Conservation (phyloP, 495 filamentous ascomycete species). For the Xylaria nigripes region DNA sequence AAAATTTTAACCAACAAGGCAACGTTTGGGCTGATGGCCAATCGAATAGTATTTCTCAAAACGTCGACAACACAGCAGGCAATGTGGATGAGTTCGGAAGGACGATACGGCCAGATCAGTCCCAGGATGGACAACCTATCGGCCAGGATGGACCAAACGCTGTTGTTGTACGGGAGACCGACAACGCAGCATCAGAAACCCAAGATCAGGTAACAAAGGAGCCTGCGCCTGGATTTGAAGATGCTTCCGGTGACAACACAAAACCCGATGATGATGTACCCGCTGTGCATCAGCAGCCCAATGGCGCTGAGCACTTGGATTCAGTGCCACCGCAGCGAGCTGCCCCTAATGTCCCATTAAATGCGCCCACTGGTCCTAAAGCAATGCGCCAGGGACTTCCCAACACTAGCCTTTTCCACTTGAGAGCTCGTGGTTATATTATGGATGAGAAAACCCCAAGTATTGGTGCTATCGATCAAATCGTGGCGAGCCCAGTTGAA, state of each 20-base stretch:
- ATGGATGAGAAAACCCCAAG: constrained; percentile 31
- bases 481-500: constrained; percentile 26
- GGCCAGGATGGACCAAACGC: constrained; percentile 19
- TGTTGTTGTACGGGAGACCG: constrained; percentile 12
- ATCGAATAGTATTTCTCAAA: constrained; percentile 10
- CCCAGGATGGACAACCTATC: constrained; percentile 13
- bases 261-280: constrained; percentile 26
- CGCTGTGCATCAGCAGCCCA: constrained; percentile 15
- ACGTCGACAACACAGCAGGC: constrained; percentile 26
- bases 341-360: constrained; percentile 42
- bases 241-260: constrained; percentile 17
- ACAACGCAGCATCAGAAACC: constrained; percentile 13
- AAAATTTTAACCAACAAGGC: constrained; percentile 24
- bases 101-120: constrained; percentile 27
- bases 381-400: constrained; percentile 83
- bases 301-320: neutral
- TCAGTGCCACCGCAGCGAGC: constrained; percentile 13
- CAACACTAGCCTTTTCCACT: constrained; percentile 57
- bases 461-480: constrained; percentile 26
- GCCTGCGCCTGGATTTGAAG: constrained; percentile 14
- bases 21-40: constrained; percentile 16
- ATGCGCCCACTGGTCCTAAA: constrained; percentile 85
- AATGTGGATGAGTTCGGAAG: constrained; percentile 49
- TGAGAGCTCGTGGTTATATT: constrained; percentile 43
- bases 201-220: constrained; percentile 17